Evolutionary conservation across 2,329 filamentous ascomycete genomes (phyloP).

Genomic region (Fusarium sublunatum): DNA sequence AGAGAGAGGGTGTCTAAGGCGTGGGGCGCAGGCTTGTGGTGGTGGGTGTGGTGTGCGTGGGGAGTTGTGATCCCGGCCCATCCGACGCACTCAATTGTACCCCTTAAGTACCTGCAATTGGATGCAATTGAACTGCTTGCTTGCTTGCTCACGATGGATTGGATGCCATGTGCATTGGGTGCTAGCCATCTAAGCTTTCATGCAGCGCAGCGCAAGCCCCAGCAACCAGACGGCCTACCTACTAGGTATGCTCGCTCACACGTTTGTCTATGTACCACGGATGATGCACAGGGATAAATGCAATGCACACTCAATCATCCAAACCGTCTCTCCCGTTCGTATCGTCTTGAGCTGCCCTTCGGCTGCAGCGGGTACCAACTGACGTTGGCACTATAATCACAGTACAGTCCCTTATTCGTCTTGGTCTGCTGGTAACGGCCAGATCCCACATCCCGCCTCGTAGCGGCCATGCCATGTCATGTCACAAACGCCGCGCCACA

Average conservation of each 20-base stretch:
- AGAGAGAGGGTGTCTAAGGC: slow-evolving; percentile 41
- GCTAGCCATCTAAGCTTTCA: too few relatives aligned
- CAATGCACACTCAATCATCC: background rate
- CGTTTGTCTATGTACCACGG: too few relatives aligned
- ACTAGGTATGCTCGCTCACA: too few relatives aligned
- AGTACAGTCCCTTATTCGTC: too few relatives aligned
- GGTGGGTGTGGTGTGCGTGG: slow-evolving; percentile 39
- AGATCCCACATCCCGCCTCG: slow-evolving; percentile 13
- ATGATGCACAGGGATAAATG: too few relatives aligned
- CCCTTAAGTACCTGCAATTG: slow-evolving; percentile 26
- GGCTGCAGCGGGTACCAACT: slow-evolving; percentile 10
- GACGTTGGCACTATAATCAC: background rate
- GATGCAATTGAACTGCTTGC: background rate
- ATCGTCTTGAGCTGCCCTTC: background rate
- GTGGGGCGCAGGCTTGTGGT: slow-evolving; percentile 37
- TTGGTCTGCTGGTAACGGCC: slow-evolving; percentile 24
- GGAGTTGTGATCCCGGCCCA: slow-evolving; percentile 41
- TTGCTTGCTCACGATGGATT: background rate
- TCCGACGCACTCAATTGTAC: slow-evolving; percentile 42
- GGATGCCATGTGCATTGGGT: background rate
- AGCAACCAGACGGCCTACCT: too few relatives aligned
- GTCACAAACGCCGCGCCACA: slow-evolving; percentile 26
- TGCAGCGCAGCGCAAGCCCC: too few relatives aligned
- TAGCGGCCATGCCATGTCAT: slow-evolving; percentile 1
- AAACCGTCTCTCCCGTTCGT: slow-evolving; percentile 2